phyloP scores from a whole-genome alignment of 768 basidiomycete genomes.

The Amanita exitialis region DNA sequence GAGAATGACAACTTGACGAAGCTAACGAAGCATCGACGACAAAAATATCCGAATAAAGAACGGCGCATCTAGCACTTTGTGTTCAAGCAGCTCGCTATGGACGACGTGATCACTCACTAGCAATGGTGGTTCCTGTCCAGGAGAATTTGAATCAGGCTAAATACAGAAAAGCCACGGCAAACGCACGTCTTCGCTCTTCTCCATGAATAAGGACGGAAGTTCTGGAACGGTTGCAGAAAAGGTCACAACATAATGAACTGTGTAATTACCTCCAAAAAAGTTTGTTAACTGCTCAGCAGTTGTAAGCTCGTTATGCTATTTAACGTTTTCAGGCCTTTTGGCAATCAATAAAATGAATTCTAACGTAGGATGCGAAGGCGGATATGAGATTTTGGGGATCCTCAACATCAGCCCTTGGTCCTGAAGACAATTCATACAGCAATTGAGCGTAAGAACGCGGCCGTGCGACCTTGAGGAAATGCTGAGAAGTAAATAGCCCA shows the following conservation, averaged over 20 bases:
- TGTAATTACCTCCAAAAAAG: conserved; percentile 43
- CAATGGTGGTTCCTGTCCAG: conserved; percentile 19
- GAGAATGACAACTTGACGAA: conserved; percentile 71
- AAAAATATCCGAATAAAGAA: conserved; percentile 76
- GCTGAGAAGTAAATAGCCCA: neutral
- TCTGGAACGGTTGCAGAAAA: conserved; percentile 21
- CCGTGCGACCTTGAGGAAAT: conserved; percentile 40
- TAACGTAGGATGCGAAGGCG: conserved; percentile 29
- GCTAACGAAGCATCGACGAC: conserved; percentile 64
- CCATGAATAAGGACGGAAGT: conserved; percentile 46
- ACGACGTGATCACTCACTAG: conserved; percentile 15
- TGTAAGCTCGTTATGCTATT: conserved; percentile 38
- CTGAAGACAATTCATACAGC: conserved; percentile 30
- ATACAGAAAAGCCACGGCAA: neutral
- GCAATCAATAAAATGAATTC: neutral
- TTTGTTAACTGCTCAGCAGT: conserved; percentile 52
- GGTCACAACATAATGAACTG: neutral
- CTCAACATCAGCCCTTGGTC: conserved; percentile 31
- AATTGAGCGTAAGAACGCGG: conserved; percentile 49
- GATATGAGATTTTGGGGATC: conserved; percentile 35
- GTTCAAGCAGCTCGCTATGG: neutral
- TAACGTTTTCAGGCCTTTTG: neutral
- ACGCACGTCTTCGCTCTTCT: conserved; percentile 45
- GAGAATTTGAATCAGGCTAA: neutral
- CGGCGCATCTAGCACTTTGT: conserved; percentile 43